phyloP scores from a whole-genome alignment of 2,329 filamentous ascomycete species.

The Pseudogymnoascus sp. region DNA sequence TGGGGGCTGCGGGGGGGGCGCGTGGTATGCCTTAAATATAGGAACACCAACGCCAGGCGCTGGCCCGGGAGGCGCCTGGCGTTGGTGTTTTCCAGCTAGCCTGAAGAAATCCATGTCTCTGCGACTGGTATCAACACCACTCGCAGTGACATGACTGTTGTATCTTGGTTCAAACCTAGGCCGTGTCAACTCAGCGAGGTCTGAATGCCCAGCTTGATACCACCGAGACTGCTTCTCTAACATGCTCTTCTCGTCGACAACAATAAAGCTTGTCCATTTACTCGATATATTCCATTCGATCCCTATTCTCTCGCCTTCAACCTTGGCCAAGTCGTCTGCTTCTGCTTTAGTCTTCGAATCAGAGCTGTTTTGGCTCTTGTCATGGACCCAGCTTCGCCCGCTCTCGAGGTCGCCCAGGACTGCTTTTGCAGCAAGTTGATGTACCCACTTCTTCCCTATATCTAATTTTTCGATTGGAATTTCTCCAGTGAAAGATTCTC shows the following conservation, averaged over 20 bases:
- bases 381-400: slow-evolving; percentile 55
- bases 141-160: too few species aligned
- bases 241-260: slow-evolving; percentile 41
- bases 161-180: not conserved
- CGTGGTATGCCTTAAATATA: too few species aligned
- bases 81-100: too few species aligned
- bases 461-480: slow-evolving; percentile 5
- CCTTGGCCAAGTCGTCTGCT: slow-evolving; percentile 50
- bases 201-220: not conserved
- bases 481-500: slow-evolving; percentile 2
- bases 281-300: slow-evolving; percentile 58
- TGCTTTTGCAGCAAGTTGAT: slow-evolving; percentile 63
- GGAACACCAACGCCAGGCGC: too few species aligned
- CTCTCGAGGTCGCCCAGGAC: slow-evolving; percentile 62
- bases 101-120: too few species aligned
- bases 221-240: not conserved
- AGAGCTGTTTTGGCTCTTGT: slow-evolving; percentile 36
- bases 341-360: slow-evolving; percentile 39
- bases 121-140: too few species aligned
- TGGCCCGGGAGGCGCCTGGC: too few species aligned
- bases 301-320: slow-evolving; percentile 58
- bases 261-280: slow-evolving; percentile 67
- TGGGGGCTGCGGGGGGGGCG: too few species aligned
- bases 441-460: slow-evolving; percentile 33
- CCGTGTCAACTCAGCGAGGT: not conserved